Base-by-base conservation (phyloP, 2,329 filamentous ascomycete genomes). In the Paramyrothecium sp. region DNA sequence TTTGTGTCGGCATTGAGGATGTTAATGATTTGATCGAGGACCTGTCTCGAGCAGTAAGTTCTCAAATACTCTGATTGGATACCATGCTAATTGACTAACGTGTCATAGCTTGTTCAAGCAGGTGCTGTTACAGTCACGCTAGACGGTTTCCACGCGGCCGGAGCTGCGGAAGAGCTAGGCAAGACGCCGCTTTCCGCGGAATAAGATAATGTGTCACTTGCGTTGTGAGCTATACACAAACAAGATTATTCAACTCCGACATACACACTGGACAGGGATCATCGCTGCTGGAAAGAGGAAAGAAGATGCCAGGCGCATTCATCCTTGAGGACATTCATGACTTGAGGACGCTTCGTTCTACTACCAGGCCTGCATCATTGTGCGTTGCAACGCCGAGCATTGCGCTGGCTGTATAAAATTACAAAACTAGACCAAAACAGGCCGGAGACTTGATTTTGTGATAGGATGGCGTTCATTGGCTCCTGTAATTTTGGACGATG, bases 1-100 rank as follows among this genome's bases (percentile, higher is more conserved):
- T 99, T 56, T 99, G 95, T 70, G 92, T 99, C 49, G 95, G 95
- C 50, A 99, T 99, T 68, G 95, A 99, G 73, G 95, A 99, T 73
- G 85, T 83, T 3, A 86, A 92, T 65, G 95, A 99, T 78, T 73
- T 99, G 67, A 91, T 98, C 69, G 94, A 98, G 69, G 95, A 99
- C 75, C 78, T 99, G 58, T 90, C 88, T 60, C 87, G 92, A 65
- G 95, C 95, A 65, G 92, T 96, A 86, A 82, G 91, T 87, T 38
- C 11, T 49, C 5, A 21, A n/a, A 30, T 10, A 30, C 10, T 30
- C 26, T 5, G 26, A 30, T 30, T 30, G 26, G 5, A 10, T 34
- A 12, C 33, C 11, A 21, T 21, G 53, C 34, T 56, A 46, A 63
- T 68, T 72, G 65, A 73, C 60, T 53, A 50, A 12, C 19, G n/a